These are phyloP conservation scores for Chlorophyllum brunneum DNA, from an alignment of 768 basidiomycete species.

Conservation along the genomic window DNA sequence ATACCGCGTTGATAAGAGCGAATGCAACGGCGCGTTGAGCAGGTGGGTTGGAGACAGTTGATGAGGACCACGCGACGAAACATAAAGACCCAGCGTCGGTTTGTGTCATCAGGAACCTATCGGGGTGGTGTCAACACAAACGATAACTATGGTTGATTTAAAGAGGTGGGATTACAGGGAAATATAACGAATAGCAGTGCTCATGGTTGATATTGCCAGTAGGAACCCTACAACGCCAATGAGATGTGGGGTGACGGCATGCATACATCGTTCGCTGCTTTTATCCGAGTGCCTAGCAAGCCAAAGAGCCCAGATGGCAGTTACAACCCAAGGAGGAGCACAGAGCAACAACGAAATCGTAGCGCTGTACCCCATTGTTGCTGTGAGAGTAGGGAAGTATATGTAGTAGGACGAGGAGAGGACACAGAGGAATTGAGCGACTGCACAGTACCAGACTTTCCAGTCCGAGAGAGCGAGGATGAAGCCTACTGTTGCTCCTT, in stretches of 20 bases:
- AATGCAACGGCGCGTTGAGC: slow-evolving; percentile 86
- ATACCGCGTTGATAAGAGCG: slow-evolving; percentile 78
- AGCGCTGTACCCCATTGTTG: slow-evolving; percentile 60
- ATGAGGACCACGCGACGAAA: slow-evolving; percentile 52
- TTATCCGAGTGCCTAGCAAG: slow-evolving; percentile 70
- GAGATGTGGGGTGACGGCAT: slow-evolving; percentile 49
- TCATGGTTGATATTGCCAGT: slow-evolving; percentile 62
- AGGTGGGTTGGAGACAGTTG: slow-evolving; percentile 54
- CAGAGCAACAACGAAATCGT: slow-evolving; percentile 60
- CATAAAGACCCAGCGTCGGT: slow-evolving; percentile 70
- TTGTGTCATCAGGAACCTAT: slow-evolving; percentile 74
- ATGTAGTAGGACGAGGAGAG: slow-evolving; percentile 64
- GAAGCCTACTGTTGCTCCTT: slow-evolving; percentile 34
- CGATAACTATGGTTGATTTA: not conserved
- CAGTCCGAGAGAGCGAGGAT: slow-evolving; percentile 59
- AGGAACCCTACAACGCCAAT: slow-evolving; percentile 67
- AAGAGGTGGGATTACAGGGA: slow-evolving; percentile 44
- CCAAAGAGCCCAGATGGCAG: slow-evolving; percentile 51
- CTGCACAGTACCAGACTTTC: slow-evolving; percentile 64
- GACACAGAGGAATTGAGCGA: slow-evolving; percentile 35
- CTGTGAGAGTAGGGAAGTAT: slow-evolving; percentile 71
- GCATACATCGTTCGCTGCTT: slow-evolving; percentile 65
- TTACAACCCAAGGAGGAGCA: slow-evolving; percentile 60
- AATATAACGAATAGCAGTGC: slow-evolving; percentile 57
- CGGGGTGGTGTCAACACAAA: not conserved